phyloP scores from a whole-genome alignment of 176 grass and related monocot species.

The Aegilops umbellulata region DNA sequence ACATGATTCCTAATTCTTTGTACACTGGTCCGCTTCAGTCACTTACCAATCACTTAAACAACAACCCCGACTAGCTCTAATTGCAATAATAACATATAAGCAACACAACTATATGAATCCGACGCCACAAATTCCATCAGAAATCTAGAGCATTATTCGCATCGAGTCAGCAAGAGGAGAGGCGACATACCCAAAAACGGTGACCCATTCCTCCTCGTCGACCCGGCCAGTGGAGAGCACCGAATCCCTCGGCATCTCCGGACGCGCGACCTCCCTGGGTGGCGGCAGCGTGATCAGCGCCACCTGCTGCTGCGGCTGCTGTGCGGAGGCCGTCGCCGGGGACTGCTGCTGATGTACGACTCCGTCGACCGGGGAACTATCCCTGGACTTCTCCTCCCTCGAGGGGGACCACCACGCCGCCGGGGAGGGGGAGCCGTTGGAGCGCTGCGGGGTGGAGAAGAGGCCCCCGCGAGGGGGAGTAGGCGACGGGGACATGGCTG shows the following conservation, averaged over 20 bases:
- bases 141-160: neutral
- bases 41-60: neutral
- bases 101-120: neutral
- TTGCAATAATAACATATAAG: neutral
- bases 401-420: constrained; percentile 52
- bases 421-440: constrained; percentile 35
- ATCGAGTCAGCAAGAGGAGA: neutral
- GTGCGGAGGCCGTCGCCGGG: constrained; percentile 26
- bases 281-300: constrained; percentile 71
- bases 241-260: constrained; percentile 59
- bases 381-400: constrained; percentile 35
- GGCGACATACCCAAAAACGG: constrained; percentile 67
- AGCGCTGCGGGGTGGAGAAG: constrained; percentile 45
- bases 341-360: constrained; percentile 53
- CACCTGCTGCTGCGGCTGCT: constrained; percentile 41
- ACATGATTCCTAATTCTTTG: neutral
- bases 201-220: constrained; percentile 86
- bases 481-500: constrained; percentile 33
- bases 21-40: neutral
- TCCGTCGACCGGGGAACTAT: constrained; percentile 62
- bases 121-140: neutral
- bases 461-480: constrained; percentile 19
- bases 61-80: neutral
- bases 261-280: constrained; percentile 69
- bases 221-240: constrained; percentile 39